Evolutionary conservation across 2,329 filamentous ascomycete species (phyloP).

Genomic region (Monosporascus sp.): DNA sequence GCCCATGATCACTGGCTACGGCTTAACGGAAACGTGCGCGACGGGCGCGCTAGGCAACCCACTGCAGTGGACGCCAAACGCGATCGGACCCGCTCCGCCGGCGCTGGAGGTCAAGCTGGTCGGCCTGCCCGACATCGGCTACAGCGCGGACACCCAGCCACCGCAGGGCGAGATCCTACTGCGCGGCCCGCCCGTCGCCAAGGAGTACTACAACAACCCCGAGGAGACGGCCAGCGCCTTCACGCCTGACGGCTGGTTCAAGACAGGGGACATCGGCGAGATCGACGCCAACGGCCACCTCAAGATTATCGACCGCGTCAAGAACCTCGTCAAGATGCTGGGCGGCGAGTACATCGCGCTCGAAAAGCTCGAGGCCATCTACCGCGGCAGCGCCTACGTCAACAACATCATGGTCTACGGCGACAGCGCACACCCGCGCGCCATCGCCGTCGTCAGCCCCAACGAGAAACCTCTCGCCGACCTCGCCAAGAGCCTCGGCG

Average conservation of each 20-base stretch:
- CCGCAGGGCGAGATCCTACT: conserved; percentile 93
- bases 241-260: conserved; percentile 90
- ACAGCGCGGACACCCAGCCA: conserved; percentile 66
- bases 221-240: conserved; percentile 77
- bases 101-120: conserved; percentile 87
- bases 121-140: conserved; percentile 83
- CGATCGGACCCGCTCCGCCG: conserved; percentile 73
- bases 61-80: conserved; percentile 71
- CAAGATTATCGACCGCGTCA: conserved; percentile 89
- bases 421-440: conserved; percentile 66
- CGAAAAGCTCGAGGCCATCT: conserved; percentile 90
- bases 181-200: conserved; percentile 68
- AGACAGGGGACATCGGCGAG: conserved; percentile 92
- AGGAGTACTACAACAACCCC: conserved; percentile 78
- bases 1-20: conserved; percentile 92
- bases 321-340: conserved; percentile 94
- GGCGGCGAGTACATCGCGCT: conserved; percentile 96
- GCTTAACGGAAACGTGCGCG: conserved; percentile 86
- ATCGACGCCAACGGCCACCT: conserved; percentile 77
- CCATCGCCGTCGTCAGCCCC: conserved; percentile 73
- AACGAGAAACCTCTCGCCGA: conserved; percentile 59
- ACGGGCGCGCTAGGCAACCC: conserved; percentile 81
- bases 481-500: conserved; percentile 54
- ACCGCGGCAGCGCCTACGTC: conserved; percentile 73
- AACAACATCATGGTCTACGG: conserved; percentile 86